Base-by-base conservation (phyloP, 2,329 filamentous ascomycete species). In the Botrytis fabae region DNA sequence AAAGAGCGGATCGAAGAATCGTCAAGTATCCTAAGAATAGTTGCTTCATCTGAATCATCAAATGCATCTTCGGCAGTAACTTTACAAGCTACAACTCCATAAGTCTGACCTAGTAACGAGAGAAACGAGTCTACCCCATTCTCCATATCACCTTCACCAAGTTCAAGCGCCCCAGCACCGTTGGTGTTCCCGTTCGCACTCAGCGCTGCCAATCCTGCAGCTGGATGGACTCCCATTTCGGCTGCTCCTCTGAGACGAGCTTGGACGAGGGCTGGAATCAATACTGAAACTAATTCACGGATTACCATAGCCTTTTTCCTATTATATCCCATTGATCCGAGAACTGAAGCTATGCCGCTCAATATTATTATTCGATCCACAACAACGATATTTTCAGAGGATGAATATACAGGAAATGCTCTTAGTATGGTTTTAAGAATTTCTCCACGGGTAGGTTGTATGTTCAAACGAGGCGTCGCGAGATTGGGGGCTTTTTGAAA, bases 151-250 rank as follows among this genome's bases (percentile, higher is more conserved):
- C 86, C 88, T 77, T 91, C 89, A 10, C 86, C 86, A 22, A 92
- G 83, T 76, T 91, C 89, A 46, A 92, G 83, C 2, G 85, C 87
- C 48, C 86, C 84, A 12, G 86, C 84, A 16, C 86, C 87, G 73
- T 84, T 86, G 32, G 81, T 82, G 60, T 85, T 85, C 1, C 85
- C 85, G 73, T 83, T 84, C 4, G 84, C 82, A 18, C 88, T 84
- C 44, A 96, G 84, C 20, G 91, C 91, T 40, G 94, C 91, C 69
- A 98, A 84, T 0, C 94, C 95, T 16, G 95, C 94, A 28, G 95
- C 95, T 59, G 96, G 96, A 82, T 98, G 95, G 51, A 99, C 93
- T 5, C 95, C 96, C 79, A 96, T 93, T 80, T 98, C 96, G n/a
- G 96, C 95, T 59, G 96, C 96, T 46, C 95, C 95, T 65, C 95